phyloP scores from a whole-genome alignment of 2,329 filamentous ascomycete species.

The Sclerotinia spermophila region DNA sequence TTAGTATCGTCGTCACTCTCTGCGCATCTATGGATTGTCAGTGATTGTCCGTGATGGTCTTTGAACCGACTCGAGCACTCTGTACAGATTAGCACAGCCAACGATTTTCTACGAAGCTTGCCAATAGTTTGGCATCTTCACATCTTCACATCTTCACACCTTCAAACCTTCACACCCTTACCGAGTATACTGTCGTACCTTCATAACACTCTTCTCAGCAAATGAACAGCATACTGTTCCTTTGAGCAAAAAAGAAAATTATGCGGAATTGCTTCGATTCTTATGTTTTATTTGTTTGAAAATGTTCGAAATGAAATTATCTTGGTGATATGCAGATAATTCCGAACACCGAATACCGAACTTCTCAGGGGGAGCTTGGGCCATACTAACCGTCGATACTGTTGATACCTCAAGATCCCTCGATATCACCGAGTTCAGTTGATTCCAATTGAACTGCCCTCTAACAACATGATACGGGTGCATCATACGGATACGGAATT shows the following conservation, averaged over 20 bases:
- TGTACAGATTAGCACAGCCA: not conserved
- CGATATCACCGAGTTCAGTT: not conserved
- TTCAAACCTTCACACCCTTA: not conserved
- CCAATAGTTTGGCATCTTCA: no score
- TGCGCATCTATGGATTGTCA: not conserved
- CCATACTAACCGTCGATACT: not conserved
- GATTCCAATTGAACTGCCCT: not conserved
- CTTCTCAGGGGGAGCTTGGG: not conserved
- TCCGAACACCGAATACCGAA: constrained; percentile 4
- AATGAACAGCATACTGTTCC: not conserved
- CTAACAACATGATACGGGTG: not conserved
- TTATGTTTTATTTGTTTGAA: not conserved
- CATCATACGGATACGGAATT: not conserved
- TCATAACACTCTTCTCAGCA: not conserved
- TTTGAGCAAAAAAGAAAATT: no score
- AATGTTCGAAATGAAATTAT: not conserved
- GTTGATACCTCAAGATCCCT: not conserved
- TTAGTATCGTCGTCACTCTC: not conserved
- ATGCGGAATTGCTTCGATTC: not conserved
- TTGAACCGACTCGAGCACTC: not conserved
- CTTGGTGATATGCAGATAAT: not conserved
- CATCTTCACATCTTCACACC: not conserved
- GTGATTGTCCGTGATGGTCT: constrained; percentile 8
- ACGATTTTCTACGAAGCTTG: not conserved
- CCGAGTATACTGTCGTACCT: not conserved